Evolutionary conservation across 805 yeast genomes (phyloP).

Genomic region (Lachancea waltii): DNA sequence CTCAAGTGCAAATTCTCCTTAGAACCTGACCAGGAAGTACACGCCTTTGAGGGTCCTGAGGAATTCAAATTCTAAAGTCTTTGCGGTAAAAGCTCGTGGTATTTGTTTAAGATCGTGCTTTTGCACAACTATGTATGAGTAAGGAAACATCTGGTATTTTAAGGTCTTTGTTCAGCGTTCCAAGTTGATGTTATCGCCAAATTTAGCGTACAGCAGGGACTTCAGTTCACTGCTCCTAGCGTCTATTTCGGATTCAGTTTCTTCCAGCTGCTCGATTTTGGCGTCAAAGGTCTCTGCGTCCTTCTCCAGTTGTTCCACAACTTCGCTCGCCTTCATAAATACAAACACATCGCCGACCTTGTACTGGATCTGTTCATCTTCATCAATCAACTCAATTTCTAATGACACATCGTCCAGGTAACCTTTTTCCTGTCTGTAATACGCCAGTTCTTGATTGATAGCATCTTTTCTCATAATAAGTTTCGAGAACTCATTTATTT

Average conservation of each 20-base stretch:
- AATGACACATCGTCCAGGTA: constrained; percentile 78
- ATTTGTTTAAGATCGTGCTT: too few species aligned
- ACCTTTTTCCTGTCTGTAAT: constrained; percentile 65
- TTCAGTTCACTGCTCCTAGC: constrained; percentile 56
- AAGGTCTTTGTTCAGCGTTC: constrained; percentile 44
- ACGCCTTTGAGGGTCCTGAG: constrained; percentile 13
- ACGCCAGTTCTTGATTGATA: constrained; percentile 42
- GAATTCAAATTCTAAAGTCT: neutral
- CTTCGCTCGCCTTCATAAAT: constrained; percentile 58
- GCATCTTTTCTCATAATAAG: constrained; percentile 66
- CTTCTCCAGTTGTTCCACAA: constrained; percentile 57
- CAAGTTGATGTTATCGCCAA: constrained; percentile 81
- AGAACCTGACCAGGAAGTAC: constrained; percentile 28
- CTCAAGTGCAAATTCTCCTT: constrained; percentile 19
- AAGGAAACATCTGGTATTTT: neutral
- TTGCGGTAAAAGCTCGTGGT: neutral
- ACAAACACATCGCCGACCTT: constrained; percentile 76
- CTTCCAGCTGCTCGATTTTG: constrained; percentile 42
- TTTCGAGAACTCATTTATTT: constrained; percentile 83
- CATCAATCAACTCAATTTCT: constrained; percentile 82
- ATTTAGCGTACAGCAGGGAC: constrained; percentile 72
- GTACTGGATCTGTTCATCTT: constrained; percentile 64
- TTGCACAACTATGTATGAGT: neutral
- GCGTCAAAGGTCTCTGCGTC: constrained; percentile 50
- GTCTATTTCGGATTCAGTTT: constrained; percentile 45